phyloP scores from a whole-genome alignment of 176 grass and related monocot genomes.

The Dendrocalamus sinicus region DNA sequence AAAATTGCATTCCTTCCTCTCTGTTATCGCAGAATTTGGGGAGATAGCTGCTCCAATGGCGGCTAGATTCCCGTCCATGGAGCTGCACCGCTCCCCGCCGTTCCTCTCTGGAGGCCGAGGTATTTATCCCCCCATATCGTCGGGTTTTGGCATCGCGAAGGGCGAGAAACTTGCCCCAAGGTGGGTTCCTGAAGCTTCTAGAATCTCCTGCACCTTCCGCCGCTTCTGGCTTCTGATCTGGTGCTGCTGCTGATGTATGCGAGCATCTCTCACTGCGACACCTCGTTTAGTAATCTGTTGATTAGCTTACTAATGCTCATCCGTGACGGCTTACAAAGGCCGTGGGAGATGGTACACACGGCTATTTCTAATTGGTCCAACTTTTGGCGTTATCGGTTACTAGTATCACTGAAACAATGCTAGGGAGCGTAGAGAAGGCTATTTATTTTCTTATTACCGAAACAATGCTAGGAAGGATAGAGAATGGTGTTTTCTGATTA shows the following conservation, averaged over 20 bases:
- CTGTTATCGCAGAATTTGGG: neutral
- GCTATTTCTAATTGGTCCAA: neutral
- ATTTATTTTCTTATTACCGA: neutral
- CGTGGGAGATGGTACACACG: neutral
- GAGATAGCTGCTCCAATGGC: constrained; percentile 45
- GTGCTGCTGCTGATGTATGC: neutral
- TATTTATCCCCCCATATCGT: neutral
- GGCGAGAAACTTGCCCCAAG: neutral
- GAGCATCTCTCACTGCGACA: neutral
- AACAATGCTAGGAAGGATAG: neutral
- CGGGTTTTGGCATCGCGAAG: neutral
- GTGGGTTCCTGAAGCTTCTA: neutral
- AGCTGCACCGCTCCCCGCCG: constrained; percentile 49
- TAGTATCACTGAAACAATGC: neutral
- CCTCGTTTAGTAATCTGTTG: neutral
- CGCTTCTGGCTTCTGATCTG: constrained; percentile 17
- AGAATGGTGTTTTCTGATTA: neutral
- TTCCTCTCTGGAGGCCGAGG: constrained; percentile 45
- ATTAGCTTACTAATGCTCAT: neutral
- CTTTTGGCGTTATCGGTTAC: neutral
- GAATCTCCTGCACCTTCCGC: neutral
- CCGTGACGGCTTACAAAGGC: neutral
- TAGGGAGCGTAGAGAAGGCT: neutral
- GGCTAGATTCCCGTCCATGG: constrained; percentile 49
- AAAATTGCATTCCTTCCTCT: neutral